These are phyloP conservation scores for Chlamydomonas applanata DNA, from an alignment of 139 green algal species.

Conservation along the genomic window DNA sequence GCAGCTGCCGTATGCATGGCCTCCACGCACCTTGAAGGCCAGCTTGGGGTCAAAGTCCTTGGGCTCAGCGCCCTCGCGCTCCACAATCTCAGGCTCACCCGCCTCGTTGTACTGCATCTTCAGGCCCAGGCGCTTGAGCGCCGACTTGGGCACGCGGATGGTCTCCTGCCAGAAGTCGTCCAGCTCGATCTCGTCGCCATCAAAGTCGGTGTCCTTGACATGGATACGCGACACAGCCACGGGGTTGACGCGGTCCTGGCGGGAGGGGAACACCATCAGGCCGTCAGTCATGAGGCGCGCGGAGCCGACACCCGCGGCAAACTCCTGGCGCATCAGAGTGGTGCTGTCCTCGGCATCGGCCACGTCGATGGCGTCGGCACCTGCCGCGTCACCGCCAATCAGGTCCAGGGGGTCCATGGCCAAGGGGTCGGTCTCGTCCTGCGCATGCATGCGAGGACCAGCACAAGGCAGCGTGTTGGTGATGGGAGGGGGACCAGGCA, in stretches of 20 bases:
- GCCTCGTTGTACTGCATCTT: constrained; percentile 29
- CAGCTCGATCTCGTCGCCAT: constrained; percentile 43
- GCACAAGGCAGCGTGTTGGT: neutral
- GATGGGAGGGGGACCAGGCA: no score
- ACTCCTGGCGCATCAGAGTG: constrained; percentile 1
- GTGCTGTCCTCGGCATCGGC: constrained; percentile 3
- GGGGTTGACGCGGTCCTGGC: constrained; percentile 10
- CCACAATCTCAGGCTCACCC: constrained; percentile 30
- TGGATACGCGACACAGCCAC: constrained; percentile 14
- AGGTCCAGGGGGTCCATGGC: constrained; percentile 24
- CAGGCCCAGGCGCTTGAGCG: constrained; percentile 29
- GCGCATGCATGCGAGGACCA: neutral
- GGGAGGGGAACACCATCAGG: neutral
- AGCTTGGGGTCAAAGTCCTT: neutral
- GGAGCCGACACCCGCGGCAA: neutral
- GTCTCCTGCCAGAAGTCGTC: constrained; percentile 38
- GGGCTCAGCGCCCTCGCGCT: constrained; percentile 22
- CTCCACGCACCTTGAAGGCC: no score
- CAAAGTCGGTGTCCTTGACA: constrained; percentile 30
- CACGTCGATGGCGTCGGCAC: neutral
- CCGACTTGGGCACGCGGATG: constrained; percentile 30
- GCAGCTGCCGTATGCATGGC: no score
- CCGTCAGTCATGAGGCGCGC: neutral
- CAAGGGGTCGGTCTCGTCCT: constrained; percentile 19
- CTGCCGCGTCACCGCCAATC: constrained; percentile 16